Evolutionary conservation across 2,329 filamentous ascomycete genomes (phyloP).

Genomic region (Fusarium sp.): DNA sequence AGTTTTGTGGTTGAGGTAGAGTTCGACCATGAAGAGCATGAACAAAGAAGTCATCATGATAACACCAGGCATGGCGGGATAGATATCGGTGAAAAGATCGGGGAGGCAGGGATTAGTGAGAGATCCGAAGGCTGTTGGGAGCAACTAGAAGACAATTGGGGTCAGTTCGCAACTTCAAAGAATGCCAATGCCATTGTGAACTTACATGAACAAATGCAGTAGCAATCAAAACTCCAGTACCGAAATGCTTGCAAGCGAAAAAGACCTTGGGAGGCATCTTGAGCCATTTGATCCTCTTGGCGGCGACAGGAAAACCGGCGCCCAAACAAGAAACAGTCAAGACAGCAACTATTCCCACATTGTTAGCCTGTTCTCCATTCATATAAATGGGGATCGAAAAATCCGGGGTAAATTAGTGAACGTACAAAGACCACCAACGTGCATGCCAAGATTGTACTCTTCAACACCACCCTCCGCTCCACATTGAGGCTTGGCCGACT

Average conservation of each 20-base stretch:
- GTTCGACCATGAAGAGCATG: slow-evolving; percentile 70
- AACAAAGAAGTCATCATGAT: slow-evolving; percentile 75
- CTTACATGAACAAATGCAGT: slow-evolving; percentile 78
- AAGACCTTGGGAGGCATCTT: slow-evolving; percentile 68
- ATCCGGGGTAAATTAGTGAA: not conserved
- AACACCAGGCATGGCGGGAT: slow-evolving; percentile 71
- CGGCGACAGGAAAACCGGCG: slow-evolving; percentile 64
- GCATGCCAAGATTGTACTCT: slow-evolving; percentile 47
- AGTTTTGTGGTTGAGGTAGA: slow-evolving; percentile 70
- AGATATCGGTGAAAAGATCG: slow-evolving; percentile 68
- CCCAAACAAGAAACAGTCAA: slow-evolving; percentile 51
- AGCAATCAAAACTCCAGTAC: slow-evolving; percentile 78
- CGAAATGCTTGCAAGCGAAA: slow-evolving; percentile 74
- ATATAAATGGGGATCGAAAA: not conserved
- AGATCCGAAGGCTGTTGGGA: slow-evolving; percentile 70
- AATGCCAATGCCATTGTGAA: not conserved
- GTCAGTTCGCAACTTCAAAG: not conserved
- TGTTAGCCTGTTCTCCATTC: not conserved
- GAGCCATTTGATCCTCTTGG: slow-evolving; percentile 68
- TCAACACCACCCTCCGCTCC: slow-evolving; percentile 26
- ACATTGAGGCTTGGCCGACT: slow-evolving; percentile 48
- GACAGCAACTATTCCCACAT: slow-evolving; percentile 43
- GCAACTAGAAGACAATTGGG: slow-evolving; percentile 54
- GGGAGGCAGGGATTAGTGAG: slow-evolving; percentile 67
- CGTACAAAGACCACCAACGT: slow-evolving; percentile 51